Evolutionary conservation across 163 green algal species (phyloP).

Genomic region (Chlorella variabilis): DNA sequence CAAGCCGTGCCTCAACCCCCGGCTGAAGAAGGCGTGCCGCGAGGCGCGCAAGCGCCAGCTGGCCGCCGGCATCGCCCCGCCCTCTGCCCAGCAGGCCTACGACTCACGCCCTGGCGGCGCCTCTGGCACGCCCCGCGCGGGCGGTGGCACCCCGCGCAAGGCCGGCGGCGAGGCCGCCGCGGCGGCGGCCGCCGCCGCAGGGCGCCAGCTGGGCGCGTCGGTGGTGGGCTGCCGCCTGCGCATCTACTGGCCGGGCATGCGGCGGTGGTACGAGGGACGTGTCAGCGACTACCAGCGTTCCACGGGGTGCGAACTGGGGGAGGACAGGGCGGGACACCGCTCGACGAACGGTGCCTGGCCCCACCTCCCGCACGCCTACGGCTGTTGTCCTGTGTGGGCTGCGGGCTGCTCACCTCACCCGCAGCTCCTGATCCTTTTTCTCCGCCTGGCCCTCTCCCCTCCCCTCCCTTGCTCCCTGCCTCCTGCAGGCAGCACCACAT

Average conservation of each 20-base stretch:
- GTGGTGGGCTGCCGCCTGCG: constrained; percentile 16
- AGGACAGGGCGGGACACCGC: too few species aligned
- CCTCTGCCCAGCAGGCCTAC: not conserved
- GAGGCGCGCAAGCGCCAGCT: constrained; percentile 28
- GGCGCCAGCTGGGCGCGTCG: not conserved
- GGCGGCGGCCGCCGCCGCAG: not conserved
- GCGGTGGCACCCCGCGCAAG: not conserved
- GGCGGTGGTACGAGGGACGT: constrained; percentile 25
- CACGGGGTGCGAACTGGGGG: not conserved
- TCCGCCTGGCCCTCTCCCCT: not conserved
- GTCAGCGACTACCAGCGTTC: not conserved
- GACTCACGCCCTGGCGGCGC: not conserved
- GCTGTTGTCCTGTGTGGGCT: too few species aligned
- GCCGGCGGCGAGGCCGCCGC: not conserved
- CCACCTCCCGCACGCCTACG: too few species aligned
- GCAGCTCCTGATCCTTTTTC: too few species aligned
- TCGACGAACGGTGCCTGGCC: too few species aligned
- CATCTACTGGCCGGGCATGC: constrained; percentile 22
- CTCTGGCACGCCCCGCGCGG: not conserved
- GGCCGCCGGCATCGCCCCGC: not conserved
- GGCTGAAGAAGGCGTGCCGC: constrained; percentile 20
- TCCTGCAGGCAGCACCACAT: constrained; percentile 13
- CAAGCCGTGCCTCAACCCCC: constrained; percentile 29
- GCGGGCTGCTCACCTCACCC: too few species aligned
- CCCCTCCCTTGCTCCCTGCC: not conserved